Evolutionary conservation across 345 rosid genomes (phyloP).

Genomic region (Turritis glabra): DNA sequence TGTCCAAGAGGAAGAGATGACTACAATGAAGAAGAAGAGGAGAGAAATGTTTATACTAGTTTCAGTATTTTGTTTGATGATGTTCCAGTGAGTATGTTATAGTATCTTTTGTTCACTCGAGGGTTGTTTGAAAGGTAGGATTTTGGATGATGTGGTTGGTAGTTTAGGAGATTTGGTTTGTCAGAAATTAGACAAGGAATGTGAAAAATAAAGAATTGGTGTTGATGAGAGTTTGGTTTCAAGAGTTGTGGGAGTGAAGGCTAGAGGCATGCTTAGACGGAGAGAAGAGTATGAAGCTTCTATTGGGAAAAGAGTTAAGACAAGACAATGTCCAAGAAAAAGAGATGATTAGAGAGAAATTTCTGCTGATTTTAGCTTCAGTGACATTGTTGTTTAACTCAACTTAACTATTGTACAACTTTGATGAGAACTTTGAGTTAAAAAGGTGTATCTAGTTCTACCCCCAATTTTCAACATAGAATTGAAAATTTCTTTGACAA

Average conservation of each 20-base stretch:
- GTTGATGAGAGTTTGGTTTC: background rate
- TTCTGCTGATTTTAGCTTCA: background rate
- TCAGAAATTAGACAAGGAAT: background rate
- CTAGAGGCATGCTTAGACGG: background rate
- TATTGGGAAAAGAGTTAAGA: background rate
- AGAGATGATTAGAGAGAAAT: too few species aligned
- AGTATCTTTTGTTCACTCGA: background rate
- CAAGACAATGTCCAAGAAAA: background rate
- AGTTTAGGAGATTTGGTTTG: constrained; percentile 21
- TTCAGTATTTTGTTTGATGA: constrained; percentile 15
- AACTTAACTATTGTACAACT: background rate
- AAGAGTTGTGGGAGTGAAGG: background rate
- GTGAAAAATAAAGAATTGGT: background rate
- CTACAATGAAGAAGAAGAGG: background rate
- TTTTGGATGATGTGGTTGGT: constrained; percentile 13
- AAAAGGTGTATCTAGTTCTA: too few species aligned
- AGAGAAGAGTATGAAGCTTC: background rate
- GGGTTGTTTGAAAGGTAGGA: background rate
- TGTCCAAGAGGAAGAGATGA: background rate
- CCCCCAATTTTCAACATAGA: too few species aligned
- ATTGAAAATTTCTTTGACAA: background rate
- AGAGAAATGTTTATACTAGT: background rate
- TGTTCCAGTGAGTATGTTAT: background rate
- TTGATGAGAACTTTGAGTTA: too few species aligned
- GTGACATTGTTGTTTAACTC: background rate